Percentiles rank a stretch among this genome's conserved stretches.
phyloP scores from a whole-genome alignment of 208 protist genomes.

The Acanthamoeba rhysodes region DNA sequence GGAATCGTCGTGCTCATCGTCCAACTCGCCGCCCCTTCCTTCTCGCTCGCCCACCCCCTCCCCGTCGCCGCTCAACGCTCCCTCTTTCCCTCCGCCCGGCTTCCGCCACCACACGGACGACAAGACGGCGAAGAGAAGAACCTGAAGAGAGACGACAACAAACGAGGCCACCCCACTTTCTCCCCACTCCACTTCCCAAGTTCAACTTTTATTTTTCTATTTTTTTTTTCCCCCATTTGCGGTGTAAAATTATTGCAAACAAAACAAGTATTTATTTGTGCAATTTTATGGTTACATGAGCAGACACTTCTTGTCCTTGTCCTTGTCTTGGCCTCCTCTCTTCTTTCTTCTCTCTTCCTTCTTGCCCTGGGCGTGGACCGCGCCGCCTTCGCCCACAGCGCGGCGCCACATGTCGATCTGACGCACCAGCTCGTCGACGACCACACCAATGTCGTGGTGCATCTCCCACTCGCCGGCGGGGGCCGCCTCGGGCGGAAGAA shows the following conservation, averaged over 20 bases:
- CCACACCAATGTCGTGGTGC: background rate
- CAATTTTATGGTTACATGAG: background rate
- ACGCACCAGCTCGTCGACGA: background rate
- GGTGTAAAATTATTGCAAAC: slow-evolving; percentile 1
- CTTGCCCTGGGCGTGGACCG: background rate
- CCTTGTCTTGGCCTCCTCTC: background rate
- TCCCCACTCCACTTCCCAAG: background rate
- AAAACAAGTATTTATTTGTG: slow-evolving; percentile 48
- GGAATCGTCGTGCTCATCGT: background rate
- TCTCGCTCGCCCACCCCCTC: background rate
- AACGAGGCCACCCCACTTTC: no score
- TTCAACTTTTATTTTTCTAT: background rate
- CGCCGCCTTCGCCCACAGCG: background rate
- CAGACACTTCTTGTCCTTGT: background rate
- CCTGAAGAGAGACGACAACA: background rate
- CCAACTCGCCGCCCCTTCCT: slow-evolving; percentile 2
- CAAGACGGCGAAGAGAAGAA: background rate
- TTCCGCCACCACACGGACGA: background rate
- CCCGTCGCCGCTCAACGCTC: background rate
- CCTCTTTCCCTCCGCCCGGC: background rate
- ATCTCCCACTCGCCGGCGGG: background rate
- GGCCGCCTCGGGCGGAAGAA: background rate
- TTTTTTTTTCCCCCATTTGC: background rate
- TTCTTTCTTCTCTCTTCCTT: background rate
- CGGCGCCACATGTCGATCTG: slow-evolving; percentile 43